These are phyloP conservation scores for Aegilops umbellulata DNA, from an alignment of 176 grass and related monocot species.

Conservation along the genomic window DNA sequence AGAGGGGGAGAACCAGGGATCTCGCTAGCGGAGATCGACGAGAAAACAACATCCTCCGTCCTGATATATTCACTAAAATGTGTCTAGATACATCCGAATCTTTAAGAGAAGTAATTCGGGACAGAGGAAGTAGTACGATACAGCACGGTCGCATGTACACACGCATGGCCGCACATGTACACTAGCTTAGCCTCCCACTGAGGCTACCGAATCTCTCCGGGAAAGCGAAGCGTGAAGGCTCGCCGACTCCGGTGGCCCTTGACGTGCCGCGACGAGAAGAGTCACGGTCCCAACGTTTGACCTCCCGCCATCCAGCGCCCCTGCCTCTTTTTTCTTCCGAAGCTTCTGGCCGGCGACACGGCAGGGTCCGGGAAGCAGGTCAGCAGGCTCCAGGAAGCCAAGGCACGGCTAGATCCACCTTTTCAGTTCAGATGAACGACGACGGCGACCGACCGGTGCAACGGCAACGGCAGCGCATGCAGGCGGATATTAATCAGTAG, in stretches of 20 bases:
- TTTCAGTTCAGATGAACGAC: not conserved
- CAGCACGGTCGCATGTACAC: not conserved
- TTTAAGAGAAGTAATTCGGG: too few species aligned
- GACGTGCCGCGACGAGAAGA: not conserved
- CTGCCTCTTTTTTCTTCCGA: not conserved
- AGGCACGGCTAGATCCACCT: not conserved
- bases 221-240: not conserved
- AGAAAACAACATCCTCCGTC: too few species aligned
- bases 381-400: conserved; percentile 30
- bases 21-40: too few species aligned
- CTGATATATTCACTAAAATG: too few species aligned
- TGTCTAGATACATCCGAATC: too few species aligned
- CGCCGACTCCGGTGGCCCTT: not conserved
- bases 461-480: not conserved
- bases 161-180: too few species aligned
- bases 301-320: not conserved
- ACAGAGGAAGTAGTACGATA: not conserved
- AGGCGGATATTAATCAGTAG: too few species aligned
- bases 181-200: not conserved
- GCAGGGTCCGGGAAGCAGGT: conserved; percentile 44
- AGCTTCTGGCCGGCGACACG: conserved; percentile 33
- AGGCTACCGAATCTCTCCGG: not conserved
- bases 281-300: not conserved
- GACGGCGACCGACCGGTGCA: not conserved
- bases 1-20: too few species aligned